Evolutionary conservation across 1,284 basidiomycete species (phyloP).

Genomic region (Ceratobasidium theobromae): DNA sequence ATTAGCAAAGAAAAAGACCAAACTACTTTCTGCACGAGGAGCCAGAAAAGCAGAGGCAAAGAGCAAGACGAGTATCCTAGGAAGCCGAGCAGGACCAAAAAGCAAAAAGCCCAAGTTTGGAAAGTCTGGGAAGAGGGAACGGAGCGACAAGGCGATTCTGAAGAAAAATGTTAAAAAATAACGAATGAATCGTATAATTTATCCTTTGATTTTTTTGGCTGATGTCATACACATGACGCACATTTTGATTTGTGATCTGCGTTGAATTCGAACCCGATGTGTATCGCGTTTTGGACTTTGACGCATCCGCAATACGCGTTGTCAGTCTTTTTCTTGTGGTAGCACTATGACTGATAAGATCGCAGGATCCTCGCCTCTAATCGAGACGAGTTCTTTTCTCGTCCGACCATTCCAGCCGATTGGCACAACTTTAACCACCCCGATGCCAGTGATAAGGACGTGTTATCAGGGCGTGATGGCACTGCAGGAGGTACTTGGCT

Average conservation of each 20-base stretch:
- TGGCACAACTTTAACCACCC: conserved; percentile 50
- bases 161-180: conserved; percentile 64
- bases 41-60: conserved; percentile 34
- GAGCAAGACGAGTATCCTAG: conserved; percentile 47
- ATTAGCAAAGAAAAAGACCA: conserved; percentile 83
- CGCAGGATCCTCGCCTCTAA: conserved; percentile 70
- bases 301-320: conserved; percentile 73
- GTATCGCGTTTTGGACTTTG: conserved; percentile 72
- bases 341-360: neutral
- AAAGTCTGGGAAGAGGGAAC: conserved; percentile 47
- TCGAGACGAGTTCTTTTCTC: conserved; percentile 68
- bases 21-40: conserved; percentile 53
- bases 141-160: conserved; percentile 57
- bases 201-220: too few relatives aligned
- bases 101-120: conserved; percentile 37
- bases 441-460: conserved; percentile 47
- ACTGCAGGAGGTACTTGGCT: conserved; percentile 77
- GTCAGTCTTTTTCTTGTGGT: conserved; percentile 51
- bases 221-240: too few relatives aligned
- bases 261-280: conserved; percentile 51
- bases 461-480: conserved; percentile 72
- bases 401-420: conserved; percentile 63
- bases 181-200: too few relatives aligned
- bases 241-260: too few relatives aligned
- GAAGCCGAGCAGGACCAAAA: conserved; percentile 48